These are phyloP conservation scores for Aspergillus nanangensis DNA, from an alignment of 495 filamentous ascomycete species.

Conservation along the genomic window DNA sequence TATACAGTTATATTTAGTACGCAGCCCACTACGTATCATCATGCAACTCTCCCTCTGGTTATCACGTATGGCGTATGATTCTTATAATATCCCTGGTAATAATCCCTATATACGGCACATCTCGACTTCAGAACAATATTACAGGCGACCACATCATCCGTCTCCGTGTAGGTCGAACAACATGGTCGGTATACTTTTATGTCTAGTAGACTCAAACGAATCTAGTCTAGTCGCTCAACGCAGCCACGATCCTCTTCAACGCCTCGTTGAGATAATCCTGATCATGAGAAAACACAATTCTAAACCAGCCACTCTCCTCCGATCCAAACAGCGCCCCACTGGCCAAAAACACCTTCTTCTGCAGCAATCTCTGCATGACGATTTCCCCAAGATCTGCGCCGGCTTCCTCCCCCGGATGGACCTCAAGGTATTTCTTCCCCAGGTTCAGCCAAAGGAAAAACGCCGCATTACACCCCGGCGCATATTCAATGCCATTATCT, in stretches of 20 bases:
- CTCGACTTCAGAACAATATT: too few species aligned
- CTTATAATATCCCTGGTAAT: too few species aligned
- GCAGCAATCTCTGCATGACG: conserved; percentile 28
- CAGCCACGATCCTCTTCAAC: conserved; percentile 33
- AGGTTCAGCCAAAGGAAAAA: conserved; percentile 62
- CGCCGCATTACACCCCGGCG: conserved; percentile 39
- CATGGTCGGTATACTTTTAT: too few species aligned
- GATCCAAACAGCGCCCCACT: conserved; percentile 38
- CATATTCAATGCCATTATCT: conserved; percentile 35
- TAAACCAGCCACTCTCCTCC: conserved; percentile 47
- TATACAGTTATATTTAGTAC: too few species aligned
- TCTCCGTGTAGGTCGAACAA: too few species aligned
- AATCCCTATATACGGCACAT: too few species aligned
- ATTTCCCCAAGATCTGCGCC: conserved; percentile 15
- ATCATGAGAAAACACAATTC: conserved; percentile 46
- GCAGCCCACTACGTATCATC: too few species aligned
- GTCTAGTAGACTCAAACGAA: too few species aligned
- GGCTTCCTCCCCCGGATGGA: conserved; percentile 21
- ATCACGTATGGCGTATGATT: too few species aligned
- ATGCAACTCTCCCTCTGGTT: too few species aligned
- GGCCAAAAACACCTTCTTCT: conserved; percentile 41
- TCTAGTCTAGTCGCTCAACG: too few species aligned
- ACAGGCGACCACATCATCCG: too few species aligned
- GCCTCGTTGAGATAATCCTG: conserved; percentile 34
- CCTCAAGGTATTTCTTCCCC: conserved; percentile 28